phyloP scores from a whole-genome alignment of 257 asterid genomes.

The Solanum paucissectum region DNA sequence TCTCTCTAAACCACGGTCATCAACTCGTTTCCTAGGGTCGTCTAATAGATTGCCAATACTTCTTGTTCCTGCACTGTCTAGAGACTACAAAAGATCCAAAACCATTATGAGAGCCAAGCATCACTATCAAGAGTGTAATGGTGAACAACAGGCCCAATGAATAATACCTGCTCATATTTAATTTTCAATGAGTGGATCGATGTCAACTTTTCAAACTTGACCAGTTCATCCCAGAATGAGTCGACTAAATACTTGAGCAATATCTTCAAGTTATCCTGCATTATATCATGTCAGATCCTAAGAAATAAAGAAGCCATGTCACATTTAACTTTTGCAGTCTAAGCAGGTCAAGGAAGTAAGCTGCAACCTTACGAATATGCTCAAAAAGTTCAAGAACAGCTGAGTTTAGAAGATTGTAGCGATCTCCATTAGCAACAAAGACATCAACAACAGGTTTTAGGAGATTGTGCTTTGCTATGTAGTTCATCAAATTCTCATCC shows the following conservation, averaged over 20 bases:
- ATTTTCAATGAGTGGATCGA: conserved; percentile 66
- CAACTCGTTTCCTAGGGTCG: conserved; percentile 72
- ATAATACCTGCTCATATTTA: conserved; percentile 84
- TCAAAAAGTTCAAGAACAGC: conserved; percentile 89
- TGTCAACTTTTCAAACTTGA: conserved; percentile 52
- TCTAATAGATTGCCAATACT: conserved; percentile 40
- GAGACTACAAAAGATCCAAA: conserved; percentile 55
- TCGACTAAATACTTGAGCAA: conserved; percentile 71
- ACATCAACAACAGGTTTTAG: conserved; percentile 78
- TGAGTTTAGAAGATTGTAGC: conserved; percentile 93
- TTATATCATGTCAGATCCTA: background rate
- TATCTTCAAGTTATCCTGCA: conserved; percentile 83
- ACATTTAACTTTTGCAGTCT: background rate
- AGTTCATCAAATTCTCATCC: conserved; percentile 90
- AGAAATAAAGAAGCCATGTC: background rate
- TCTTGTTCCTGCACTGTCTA: conserved; percentile 47
- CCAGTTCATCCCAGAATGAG: conserved; percentile 79
- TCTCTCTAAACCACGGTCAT: conserved; percentile 88
- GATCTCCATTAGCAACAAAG: conserved; percentile 79
- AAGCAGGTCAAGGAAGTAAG: conserved; percentile 4
- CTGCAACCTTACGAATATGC: conserved; percentile 64
- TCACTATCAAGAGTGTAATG: background rate
- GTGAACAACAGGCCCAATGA: background rate
- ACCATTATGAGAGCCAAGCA: background rate
- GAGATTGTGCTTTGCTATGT: conserved; percentile 66